Evolutionary conservation across 495 filamentous ascomycete genomes (phyloP).

Genomic region (Talaromyces trachyspermus): DNA sequence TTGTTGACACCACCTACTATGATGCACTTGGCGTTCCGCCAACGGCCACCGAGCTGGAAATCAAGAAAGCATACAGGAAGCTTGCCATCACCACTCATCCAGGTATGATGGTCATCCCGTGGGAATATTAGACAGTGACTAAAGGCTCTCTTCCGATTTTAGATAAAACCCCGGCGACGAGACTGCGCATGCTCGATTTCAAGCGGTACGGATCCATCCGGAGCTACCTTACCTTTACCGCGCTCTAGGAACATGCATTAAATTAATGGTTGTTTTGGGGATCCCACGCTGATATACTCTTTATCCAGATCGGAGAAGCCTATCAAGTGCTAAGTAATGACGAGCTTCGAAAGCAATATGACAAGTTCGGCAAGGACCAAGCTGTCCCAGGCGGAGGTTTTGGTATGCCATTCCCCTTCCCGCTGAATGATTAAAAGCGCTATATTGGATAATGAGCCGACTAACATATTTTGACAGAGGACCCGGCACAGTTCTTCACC

Average conservation of each 20-base stretch:
- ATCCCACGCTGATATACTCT: not conserved
- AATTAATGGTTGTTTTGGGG: not conserved
- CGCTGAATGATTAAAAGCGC: too few species aligned
- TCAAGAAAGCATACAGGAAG: conserved; percentile 99
- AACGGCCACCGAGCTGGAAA: conserved; percentile 87
- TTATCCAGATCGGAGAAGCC: conserved; percentile 74
- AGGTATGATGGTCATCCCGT: too few species aligned
- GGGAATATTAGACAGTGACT: too few species aligned
- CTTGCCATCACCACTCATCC: conserved; percentile 77
- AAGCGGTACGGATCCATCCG: conserved; percentile 52
- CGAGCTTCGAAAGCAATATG: conserved; percentile 83
- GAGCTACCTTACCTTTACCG: too few species aligned
- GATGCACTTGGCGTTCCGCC: conserved; percentile 84
- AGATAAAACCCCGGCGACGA: conserved; percentile 99
- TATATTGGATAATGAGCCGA: not conserved
- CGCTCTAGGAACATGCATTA: too few species aligned
- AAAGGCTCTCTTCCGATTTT: conserved; percentile 1
- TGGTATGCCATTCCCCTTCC: conserved; percentile 39
- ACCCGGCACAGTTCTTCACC: conserved; percentile 95
- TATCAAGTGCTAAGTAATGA: conserved; percentile 93
- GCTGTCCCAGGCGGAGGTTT: conserved; percentile 85
- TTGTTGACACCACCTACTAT: conserved; percentile 82
- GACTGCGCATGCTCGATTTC: conserved; percentile 87
- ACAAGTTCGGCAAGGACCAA: conserved; percentile 91
- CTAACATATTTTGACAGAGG: conserved; percentile 42